Percentiles rank a stretch among this genome's conserved stretches.
These are phyloP conservation scores for Rhizopogon vesiculosus DNA, from an alignment of 768 basidiomycete genomes.

Conservation along the genomic window DNA sequence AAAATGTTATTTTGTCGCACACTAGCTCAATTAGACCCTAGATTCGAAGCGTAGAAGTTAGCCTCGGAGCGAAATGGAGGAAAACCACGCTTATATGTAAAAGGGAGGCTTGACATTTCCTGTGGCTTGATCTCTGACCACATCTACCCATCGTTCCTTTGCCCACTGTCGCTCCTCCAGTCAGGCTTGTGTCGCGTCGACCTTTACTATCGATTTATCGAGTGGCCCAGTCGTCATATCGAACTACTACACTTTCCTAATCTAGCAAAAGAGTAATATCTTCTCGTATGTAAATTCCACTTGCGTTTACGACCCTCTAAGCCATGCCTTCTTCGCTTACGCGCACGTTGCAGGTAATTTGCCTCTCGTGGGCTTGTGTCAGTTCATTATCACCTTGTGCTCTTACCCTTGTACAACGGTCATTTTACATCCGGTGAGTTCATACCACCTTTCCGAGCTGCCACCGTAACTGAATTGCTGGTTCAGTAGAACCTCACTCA, in stretches of 20 bases:
- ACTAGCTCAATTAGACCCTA: conserved; percentile 5
- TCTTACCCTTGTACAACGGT: neutral
- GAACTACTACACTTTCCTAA: conserved; percentile 9
- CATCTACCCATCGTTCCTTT: conserved; percentile 2
- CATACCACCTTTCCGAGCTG: neutral
- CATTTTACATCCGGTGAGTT: neutral
- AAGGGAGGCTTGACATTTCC: conserved; percentile 1
- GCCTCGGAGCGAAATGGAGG: conserved; percentile 3
- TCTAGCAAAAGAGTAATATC: conserved; percentile 1
- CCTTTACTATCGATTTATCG: neutral
- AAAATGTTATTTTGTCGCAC: conserved; percentile 4
- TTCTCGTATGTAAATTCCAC: neutral
- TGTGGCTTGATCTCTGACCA: conserved; percentile 7
- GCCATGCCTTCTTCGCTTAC: neutral
- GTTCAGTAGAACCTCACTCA: neutral
- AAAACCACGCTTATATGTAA: conserved; percentile 4
- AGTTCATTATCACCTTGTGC: neutral
- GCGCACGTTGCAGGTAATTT: neutral
- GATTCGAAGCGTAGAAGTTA: conserved; percentile 5
- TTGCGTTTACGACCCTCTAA: no score
- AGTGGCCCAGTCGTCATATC: neutral
- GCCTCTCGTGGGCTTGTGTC: neutral
- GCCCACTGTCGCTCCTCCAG: neutral
- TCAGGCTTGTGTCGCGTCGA: neutral
- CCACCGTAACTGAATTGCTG: neutral